These are phyloP conservation scores for Mycosphaerelloides madeirae DNA, from an alignment of 2,329 filamentous ascomycete species.

Conservation along the genomic window DNA sequence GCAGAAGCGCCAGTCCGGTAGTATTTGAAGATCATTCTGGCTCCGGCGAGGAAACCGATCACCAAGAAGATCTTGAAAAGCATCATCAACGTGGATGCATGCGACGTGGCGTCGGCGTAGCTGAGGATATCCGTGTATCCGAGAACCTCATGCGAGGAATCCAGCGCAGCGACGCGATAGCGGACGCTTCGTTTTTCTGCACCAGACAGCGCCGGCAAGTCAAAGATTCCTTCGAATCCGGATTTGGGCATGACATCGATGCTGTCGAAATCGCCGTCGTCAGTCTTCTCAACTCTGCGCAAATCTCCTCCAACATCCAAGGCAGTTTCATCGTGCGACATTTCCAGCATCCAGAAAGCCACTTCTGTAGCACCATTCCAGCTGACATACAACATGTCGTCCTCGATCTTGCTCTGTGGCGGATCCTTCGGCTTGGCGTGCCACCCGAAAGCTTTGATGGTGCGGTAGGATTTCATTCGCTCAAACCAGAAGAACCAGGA, in stretches of 20 bases:
- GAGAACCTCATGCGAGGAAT: constrained; percentile 19
- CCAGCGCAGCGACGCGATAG: constrained; percentile 22
- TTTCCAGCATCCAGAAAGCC: constrained; percentile 40
- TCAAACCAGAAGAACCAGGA: constrained; percentile 26
- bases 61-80: constrained; percentile 19
- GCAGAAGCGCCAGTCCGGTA: constrained; percentile 9
- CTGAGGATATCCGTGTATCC: constrained; percentile 12
- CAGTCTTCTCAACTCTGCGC: constrained; percentile 59
- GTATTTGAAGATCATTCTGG: constrained; percentile 13
- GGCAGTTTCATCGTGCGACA: constrained; percentile 46
- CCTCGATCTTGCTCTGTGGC: constrained; percentile 21
- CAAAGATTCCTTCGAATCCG: constrained; percentile 24
- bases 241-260: constrained; percentile 19
- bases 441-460: constrained; percentile 33
- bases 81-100: constrained; percentile 15
- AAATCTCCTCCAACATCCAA: constrained; percentile 71
- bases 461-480: constrained; percentile 36
- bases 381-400: constrained; percentile 44
- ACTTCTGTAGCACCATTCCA: constrained; percentile 50
- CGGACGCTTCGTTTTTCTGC: constrained; percentile 7
- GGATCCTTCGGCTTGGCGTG: constrained; percentile 22
- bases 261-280: constrained; percentile 7
- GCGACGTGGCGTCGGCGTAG: not conserved
- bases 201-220: constrained; percentile 8
- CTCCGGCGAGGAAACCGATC: constrained; percentile 15